These are phyloP conservation scores for Neurospora sp. DNA, from an alignment of 2,329 filamentous ascomycete species.

Conservation along the genomic window DNA sequence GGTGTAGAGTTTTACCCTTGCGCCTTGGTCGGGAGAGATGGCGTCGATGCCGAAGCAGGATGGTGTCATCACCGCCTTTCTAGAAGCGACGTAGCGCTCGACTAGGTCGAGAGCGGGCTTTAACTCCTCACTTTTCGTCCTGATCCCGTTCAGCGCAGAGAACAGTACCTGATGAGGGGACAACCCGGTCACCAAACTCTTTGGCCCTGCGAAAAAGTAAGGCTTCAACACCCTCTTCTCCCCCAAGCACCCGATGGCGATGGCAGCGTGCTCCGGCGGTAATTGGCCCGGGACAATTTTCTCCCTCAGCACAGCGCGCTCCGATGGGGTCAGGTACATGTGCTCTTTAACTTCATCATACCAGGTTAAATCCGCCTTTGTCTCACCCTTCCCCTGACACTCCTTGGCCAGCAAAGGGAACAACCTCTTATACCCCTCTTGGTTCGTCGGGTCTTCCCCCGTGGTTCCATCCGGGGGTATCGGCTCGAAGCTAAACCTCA, in stretches of 20 bases:
- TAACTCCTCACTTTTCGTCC: constrained; percentile 4
- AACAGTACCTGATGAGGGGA: constrained; percentile 1
- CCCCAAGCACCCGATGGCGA: constrained; percentile 15
- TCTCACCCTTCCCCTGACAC: background rate
- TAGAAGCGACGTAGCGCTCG: constrained; percentile 1
- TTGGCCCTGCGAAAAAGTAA: constrained; percentile 7
- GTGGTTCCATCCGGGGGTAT: fast-evolving
- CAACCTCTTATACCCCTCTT: background rate
- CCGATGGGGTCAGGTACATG: background rate
- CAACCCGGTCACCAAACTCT: constrained; percentile 6
- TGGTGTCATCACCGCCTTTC: background rate
- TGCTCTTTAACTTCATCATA: background rate
- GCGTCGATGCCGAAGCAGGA: constrained; percentile 6
- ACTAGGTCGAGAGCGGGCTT: constrained; percentile 1
- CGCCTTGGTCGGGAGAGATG: constrained; percentile 6
- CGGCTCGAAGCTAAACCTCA: background rate
- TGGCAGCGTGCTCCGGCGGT: constrained; percentile 25
- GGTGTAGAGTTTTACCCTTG: constrained; percentile 9
- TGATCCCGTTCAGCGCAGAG: background rate
- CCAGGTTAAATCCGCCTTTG: background rate
- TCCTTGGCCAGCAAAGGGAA: background rate
- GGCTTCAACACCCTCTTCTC: constrained; percentile 7
- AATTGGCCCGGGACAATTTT: background rate
- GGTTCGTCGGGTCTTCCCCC: background rate
- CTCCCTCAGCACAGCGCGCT: background rate